Percentiles rank a stretch among this genome's conserved stretches.
Conservation (phyloP, 495 filamentous ascomycete genomes). For the Aspergillus taichungensis region DNA sequence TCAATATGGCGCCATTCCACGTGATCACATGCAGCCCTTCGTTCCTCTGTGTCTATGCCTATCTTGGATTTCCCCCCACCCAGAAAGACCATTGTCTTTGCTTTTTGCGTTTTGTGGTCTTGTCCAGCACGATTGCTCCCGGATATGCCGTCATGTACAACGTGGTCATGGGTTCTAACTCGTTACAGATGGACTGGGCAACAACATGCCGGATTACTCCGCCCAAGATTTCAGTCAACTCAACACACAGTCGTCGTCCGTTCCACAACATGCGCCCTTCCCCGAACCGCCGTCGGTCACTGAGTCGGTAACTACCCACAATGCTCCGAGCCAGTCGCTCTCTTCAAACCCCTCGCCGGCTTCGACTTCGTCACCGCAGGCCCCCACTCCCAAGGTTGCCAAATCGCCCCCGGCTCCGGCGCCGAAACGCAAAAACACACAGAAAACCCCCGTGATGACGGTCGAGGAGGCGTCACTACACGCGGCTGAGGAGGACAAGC, state of each 20-base stretch:
- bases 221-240: constrained; percentile 20
- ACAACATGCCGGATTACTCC: constrained; percentile 29
- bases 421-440: constrained; percentile 34
- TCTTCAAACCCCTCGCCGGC: constrained; percentile 7
- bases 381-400: constrained; percentile 8
- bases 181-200: constrained; percentile 26
- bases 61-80: background rate
- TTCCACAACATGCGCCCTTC: constrained; percentile 23
- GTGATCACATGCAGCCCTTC: constrained; percentile 15
- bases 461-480: constrained; percentile 48
- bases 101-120: background rate
- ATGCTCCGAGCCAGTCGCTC: constrained; percentile 15
- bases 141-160: constrained; percentile 4
- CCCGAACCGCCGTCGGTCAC: constrained; percentile 14
- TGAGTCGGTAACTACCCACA: constrained; percentile 9
- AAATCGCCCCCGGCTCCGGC: constrained; percentile 11
- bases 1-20: constrained; percentile 36
- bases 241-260: constrained; percentile 16
- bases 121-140: background rate
- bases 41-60: no score
- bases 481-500: constrained; percentile 95
- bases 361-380: constrained; percentile 10
- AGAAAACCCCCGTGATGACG: constrained; percentile 24
- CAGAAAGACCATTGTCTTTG: background rate
- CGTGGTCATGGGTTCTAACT: constrained; percentile 4